Base-by-base conservation (phyloP, 305 asterid species). In the Rubia occidens region DNA sequence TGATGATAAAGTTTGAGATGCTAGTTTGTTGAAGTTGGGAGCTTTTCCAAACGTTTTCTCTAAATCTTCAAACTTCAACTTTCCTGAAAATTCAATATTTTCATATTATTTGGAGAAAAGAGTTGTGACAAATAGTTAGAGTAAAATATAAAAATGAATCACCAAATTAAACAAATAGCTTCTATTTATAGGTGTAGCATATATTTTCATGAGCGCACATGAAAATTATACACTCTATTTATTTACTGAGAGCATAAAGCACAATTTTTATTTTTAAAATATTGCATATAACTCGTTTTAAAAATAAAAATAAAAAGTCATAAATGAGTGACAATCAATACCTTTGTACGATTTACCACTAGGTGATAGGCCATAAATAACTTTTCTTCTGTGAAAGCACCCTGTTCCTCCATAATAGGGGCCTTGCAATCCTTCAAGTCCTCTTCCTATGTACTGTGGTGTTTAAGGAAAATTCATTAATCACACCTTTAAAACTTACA, bases 321-420 rank as follows among this genome's bases (percentile, higher is more conserved):
- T 51, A 5, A 4, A 15, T 32, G 37, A 32, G 37, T 32, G 37
- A 32, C 29, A 26, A 32, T 32, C 37, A 32, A 32, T 79, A 78
- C 85, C 82, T 10, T 72, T 60, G 13, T 14, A 15, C 17, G 53
- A 21, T 10, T 44, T 67, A 4, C 68, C 69, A 17, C 61, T 6
- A 1, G 83, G 81, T 32, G 81, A 71, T 42, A 60, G 49, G 11
- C 85, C 85, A 64, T 79, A 82, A 4, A 82, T 76, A 39, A 76
- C 66, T 62, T 74, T 76, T 69, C 85, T 67, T 69, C 83, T 74
- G 10, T 82, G 81, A 26, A 82, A 76, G 13, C 83, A 78, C 39
- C 83, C 83, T 1, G 85, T 71, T 20, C 85, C 85, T 39, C 64
- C 56, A 55, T 82, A 82, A 18, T 71, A 61, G 6, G 80, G 74